A percentile compares a stretch with the other conserved stretches of the same genome.
Conservation (phyloP, 768 basidiomycete species). For the Naganishia randhawae region DNA sequence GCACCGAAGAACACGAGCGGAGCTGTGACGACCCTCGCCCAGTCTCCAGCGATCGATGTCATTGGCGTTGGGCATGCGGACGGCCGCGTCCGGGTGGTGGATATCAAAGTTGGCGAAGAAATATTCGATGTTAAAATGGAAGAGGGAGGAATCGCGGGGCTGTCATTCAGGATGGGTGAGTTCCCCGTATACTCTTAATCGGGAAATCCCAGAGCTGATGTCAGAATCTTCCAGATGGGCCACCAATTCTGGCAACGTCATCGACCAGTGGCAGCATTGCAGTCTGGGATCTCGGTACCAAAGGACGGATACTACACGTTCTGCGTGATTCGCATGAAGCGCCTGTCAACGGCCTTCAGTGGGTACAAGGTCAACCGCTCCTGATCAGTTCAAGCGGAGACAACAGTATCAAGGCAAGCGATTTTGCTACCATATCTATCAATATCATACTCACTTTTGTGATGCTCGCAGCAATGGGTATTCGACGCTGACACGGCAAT, state of each 20-base stretch:
- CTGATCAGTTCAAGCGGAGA: constrained; percentile 86
- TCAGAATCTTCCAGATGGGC: constrained; percentile 60
- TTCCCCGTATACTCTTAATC: constrained; percentile 29
- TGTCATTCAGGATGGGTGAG: constrained; percentile 82
- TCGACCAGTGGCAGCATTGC: constrained; percentile 84
- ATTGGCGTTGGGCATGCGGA: constrained; percentile 86
- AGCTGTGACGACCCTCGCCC: constrained; percentile 73
- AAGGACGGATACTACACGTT: constrained; percentile 77
- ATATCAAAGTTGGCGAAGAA: constrained; percentile 82
- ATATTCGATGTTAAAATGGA: constrained; percentile 88
- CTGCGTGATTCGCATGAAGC: constrained; percentile 85
- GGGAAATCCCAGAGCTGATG: not conserved
- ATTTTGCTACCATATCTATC: too few species aligned
- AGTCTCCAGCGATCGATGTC: constrained; percentile 94
- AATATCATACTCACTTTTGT: not conserved
- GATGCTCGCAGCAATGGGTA: constrained; percentile 77
- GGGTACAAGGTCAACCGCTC: constrained; percentile 88
- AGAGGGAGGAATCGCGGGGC: constrained; percentile 56
- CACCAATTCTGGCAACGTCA: constrained; percentile 80
- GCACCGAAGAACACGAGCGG: constrained; percentile 49
- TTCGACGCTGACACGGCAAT: constrained; percentile 85
- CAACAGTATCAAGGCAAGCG: constrained; percentile 83
- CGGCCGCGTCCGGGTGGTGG: constrained; percentile 82
- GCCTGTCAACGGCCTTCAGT: constrained; percentile 74
- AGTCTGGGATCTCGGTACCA: constrained; percentile 83